Conservation (phyloP, 768 basidiomycete species). For the Trametopsis cervina region DNA sequence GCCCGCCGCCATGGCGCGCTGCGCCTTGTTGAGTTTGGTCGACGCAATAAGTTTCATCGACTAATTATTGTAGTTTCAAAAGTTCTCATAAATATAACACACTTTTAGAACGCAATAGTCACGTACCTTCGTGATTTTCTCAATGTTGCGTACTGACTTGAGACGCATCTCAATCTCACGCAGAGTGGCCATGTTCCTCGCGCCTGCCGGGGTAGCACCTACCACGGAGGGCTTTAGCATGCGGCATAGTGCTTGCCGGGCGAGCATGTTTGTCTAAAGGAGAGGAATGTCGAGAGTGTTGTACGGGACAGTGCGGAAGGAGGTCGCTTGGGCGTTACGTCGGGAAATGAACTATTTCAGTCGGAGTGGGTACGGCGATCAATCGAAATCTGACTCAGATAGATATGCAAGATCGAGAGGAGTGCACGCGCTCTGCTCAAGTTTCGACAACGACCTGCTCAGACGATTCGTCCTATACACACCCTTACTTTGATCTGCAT, state of each 20-base stretch:
- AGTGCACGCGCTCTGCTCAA: background rate
- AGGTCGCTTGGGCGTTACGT: constrained; percentile 5
- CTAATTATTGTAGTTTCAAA: constrained; percentile 30
- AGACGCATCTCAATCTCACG: constrained; percentile 94
- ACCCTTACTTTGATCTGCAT: constrained; percentile 10
- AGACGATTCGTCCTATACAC: constrained; percentile 5
- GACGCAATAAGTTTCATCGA: constrained; percentile 99
- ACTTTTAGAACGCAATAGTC: background rate
- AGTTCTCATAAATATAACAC: background rate
- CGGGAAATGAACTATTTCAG: background rate
- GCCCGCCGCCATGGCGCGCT: constrained; percentile 85
- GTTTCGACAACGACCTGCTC: constrained; percentile 5
- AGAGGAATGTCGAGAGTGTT: constrained; percentile 17
- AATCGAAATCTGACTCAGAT: background rate
- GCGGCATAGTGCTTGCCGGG: constrained; percentile 41
- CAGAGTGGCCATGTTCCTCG: constrained; percentile 93
- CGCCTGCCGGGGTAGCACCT: constrained; percentile 36
- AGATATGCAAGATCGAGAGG: background rate
- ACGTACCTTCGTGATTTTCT: constrained; percentile 97
- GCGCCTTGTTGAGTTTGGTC: constrained; percentile 92
- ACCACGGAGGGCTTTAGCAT: constrained; percentile 35
- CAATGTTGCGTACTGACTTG: constrained; percentile 95
- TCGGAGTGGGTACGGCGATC: background rate
- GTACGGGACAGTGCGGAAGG: constrained; percentile 22
- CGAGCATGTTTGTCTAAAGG: constrained; percentile 34